Evolutionary conservation across 2,329 filamentous ascomycete species (phyloP).

Genomic region (Chalaropsis ovoidea): DNA sequence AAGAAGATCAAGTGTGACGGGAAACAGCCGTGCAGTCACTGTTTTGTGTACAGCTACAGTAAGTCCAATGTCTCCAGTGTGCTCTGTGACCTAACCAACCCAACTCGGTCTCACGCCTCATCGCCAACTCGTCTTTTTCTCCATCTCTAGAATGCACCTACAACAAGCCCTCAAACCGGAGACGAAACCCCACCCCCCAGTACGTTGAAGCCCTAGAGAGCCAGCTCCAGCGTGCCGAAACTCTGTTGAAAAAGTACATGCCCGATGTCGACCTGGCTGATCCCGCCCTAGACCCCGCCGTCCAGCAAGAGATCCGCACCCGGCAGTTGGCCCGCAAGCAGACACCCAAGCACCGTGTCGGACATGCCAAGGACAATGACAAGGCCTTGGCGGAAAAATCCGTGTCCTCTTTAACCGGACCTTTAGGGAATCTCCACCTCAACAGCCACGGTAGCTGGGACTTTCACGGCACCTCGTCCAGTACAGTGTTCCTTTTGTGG

Average conservation of each 20-base stretch:
- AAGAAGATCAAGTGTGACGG: conserved; percentile 86
- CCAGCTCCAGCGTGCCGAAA: conserved; percentile 72
- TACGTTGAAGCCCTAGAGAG: conserved; percentile 84
- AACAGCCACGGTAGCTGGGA: conserved; percentile 89
- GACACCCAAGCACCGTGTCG: conserved; percentile 30
- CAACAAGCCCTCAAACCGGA: conserved; percentile 84
- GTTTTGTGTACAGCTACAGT: conserved; percentile 98
- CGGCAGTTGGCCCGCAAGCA: conserved; percentile 44
- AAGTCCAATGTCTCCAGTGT: conserved; percentile 31
- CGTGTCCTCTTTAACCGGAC: conserved; percentile 88
- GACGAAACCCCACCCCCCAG: conserved; percentile 81
- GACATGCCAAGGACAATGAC: conserved; percentile 32
- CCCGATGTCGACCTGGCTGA: conserved; percentile 80
- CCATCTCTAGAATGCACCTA: conserved; percentile 70
- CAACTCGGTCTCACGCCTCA: neutral
- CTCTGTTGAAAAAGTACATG: conserved; percentile 65
- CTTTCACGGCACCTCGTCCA: conserved; percentile 88
- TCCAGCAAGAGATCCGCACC: conserved; percentile 57
- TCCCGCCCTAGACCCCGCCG: conserved; percentile 65
- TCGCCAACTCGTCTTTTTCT: conserved; percentile 26
- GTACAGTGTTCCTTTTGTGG: conserved; percentile 73
- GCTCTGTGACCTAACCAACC: too few species aligned
- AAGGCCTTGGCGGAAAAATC: conserved; percentile 45
- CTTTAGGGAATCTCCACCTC: conserved; percentile 79
- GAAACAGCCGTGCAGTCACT: conserved; percentile 86